Evolutionary conservation across 2,329 filamentous ascomycete species (phyloP).

Genomic region (Hypoxylon sp.): DNA sequence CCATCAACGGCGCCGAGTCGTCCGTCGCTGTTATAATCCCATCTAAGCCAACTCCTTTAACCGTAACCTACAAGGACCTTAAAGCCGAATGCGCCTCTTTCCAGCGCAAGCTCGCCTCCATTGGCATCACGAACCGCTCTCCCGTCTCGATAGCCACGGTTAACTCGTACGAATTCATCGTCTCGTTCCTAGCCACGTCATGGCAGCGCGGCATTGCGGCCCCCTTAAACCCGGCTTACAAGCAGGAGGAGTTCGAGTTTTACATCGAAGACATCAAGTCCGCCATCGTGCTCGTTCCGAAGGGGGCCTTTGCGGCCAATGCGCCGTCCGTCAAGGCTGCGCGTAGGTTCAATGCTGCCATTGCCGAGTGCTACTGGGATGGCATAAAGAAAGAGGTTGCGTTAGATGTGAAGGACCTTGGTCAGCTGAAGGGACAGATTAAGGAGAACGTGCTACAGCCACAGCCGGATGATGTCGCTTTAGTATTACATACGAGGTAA

Average conservation of each 20-base stretch:
- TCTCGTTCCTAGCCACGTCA: constrained; percentile 86
- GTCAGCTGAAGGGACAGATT: constrained; percentile 67
- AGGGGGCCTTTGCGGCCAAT: constrained; percentile 73
- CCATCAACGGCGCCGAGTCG: constrained; percentile 60
- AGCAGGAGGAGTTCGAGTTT: constrained; percentile 91
- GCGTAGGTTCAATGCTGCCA: constrained; percentile 81
- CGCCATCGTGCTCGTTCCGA: constrained; percentile 79
- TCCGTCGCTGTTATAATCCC: constrained; percentile 78
- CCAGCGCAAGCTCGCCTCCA: constrained; percentile 79
- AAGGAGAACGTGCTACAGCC: constrained; percentile 59
- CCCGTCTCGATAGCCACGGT: constrained; percentile 85
- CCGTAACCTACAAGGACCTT: constrained; percentile 77
- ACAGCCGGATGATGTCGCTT: constrained; percentile 80
- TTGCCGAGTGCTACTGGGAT: constrained; percentile 89
- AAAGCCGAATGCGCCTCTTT: constrained; percentile 74
- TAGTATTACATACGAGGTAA: constrained; percentile 81
- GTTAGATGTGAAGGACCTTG: constrained; percentile 81
- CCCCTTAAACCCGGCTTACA: constrained; percentile 89
- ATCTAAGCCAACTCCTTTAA: constrained; percentile 69
- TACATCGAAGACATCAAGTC: constrained; percentile 91
- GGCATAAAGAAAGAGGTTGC: constrained; percentile 71
- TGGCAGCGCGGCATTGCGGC: constrained; percentile 87
- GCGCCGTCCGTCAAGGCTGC: constrained; percentile 81
- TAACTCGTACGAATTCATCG: constrained; percentile 90
- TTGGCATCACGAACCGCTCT: constrained; percentile 75